Percentiles rank a stretch among this genome's conserved stretches.
Conservation (phyloP, 805 yeast species). For the Lipomyces orientalis region DNA sequence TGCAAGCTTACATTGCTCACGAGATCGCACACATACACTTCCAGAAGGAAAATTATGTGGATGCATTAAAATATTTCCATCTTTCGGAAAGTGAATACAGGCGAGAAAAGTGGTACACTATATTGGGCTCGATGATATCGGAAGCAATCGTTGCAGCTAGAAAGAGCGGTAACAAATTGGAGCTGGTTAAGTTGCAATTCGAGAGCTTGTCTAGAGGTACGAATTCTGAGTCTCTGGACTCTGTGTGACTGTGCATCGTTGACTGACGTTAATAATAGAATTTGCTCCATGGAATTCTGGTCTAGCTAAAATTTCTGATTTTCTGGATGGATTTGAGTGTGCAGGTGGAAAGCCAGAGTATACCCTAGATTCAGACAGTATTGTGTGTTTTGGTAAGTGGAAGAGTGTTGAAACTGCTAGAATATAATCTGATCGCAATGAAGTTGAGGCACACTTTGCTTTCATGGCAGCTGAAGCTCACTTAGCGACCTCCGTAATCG, state of each 20-base stretch:
- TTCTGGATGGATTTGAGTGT: constrained; percentile 9
- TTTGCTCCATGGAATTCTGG: constrained; percentile 20
- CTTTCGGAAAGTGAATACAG: constrained; percentile 49
- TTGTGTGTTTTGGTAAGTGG: constrained; percentile 23
- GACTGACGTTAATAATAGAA: constrained; percentile 1
- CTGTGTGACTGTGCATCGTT: neutral
- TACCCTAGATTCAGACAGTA: constrained; percentile 14
- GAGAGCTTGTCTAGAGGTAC: constrained; percentile 24
- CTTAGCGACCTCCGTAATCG: constrained; percentile 15
- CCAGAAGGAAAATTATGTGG: constrained; percentile 45
- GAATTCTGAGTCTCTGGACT: neutral
- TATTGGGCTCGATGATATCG: constrained; percentile 47
- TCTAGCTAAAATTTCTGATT: constrained; percentile 12
- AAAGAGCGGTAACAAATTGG: constrained; percentile 24
- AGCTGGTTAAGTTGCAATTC: constrained; percentile 22
- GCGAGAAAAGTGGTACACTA: constrained; percentile 51
- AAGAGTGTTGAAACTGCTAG: neutral
- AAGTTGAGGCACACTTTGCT: constrained; percentile 28
- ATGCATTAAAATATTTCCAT: constrained; percentile 53
- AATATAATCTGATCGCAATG: neutral
- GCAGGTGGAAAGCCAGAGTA: constrained; percentile 8
- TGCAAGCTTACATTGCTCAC: constrained; percentile 31
- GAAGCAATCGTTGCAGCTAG: constrained; percentile 49
- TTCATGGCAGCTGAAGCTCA: constrained; percentile 24
- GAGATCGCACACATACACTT: constrained; percentile 58